These are phyloP conservation scores for Pisolithus tinctorius DNA, from an alignment of 768 basidiomycete genomes.

Conservation along the genomic window DNA sequence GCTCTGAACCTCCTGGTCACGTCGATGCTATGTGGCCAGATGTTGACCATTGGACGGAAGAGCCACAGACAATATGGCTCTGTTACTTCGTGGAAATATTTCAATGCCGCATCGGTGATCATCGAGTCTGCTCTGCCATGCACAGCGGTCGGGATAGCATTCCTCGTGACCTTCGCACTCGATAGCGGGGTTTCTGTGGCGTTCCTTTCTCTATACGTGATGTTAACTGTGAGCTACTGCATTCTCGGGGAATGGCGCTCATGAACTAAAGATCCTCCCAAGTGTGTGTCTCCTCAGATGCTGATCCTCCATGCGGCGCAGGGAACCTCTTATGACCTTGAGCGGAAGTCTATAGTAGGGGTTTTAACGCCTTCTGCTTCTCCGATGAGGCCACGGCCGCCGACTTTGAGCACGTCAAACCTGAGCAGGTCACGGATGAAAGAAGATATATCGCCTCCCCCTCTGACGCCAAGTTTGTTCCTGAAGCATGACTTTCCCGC, in stretches of 20 bases:
- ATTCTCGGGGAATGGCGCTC: neutral
- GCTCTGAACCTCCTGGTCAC: constrained; percentile 6
- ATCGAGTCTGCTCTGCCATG: constrained; percentile 6
- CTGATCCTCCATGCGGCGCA: constrained; percentile 3
- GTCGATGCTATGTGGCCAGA: constrained; percentile 3
- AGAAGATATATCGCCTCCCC: neutral
- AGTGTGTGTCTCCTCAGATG: constrained; percentile 10
- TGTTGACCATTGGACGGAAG: neutral
- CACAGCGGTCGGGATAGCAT: constrained; percentile 3
- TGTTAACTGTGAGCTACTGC: constrained; percentile 4
- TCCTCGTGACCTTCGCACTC: constrained; percentile 5
- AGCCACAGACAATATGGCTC: neutral
- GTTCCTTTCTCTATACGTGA: constrained; percentile 6
- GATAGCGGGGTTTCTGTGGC: neutral
- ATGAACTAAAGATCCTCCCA: neutral
- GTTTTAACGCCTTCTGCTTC: neutral
- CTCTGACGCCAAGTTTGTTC: neutral
- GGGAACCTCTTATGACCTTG: too few relatives aligned
- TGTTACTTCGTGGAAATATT: neutral
- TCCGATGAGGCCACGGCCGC: neutral
- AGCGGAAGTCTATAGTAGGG: too few relatives aligned
- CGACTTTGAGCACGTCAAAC: neutral
- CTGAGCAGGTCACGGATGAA: neutral
- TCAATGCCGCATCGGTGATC: neutral
- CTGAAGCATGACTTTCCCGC: too few relatives aligned